Conservation (phyloP, 2,329 filamentous ascomycete genomes). For the Berkeleyomyces basicola region DNA sequence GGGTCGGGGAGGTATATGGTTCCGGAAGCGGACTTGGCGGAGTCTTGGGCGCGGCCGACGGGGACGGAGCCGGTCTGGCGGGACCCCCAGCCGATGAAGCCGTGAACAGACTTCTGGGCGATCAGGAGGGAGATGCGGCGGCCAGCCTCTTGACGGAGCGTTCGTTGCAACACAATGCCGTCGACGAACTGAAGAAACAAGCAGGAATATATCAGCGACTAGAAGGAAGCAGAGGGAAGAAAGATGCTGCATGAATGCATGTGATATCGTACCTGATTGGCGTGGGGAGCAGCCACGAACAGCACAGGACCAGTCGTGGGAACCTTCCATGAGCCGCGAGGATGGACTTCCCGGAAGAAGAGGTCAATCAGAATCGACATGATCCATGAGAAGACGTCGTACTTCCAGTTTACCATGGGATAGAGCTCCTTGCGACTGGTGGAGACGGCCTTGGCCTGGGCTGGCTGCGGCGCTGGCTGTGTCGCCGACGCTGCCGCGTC, state of each 20-base stretch:
- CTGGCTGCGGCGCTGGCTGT: not conserved
- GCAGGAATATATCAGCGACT: not conserved
- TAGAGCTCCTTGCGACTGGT: slow-evolving; percentile 36
- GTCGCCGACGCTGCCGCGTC: not conserved
- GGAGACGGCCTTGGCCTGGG: not conserved
- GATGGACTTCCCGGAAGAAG: slow-evolving; percentile 96
- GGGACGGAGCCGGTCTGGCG: slow-evolving; percentile 75
- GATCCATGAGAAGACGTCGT: slow-evolving; percentile 61
- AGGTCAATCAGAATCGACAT: slow-evolving; percentile 78
- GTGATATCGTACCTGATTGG: slow-evolving; percentile 56
- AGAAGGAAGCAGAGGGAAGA: not conserved
- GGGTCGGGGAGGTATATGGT: slow-evolving; percentile 81
- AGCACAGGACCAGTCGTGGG: slow-evolving; percentile 77
- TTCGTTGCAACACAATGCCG: slow-evolving; percentile 81
- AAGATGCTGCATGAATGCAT: not conserved
- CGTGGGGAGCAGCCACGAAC: slow-evolving; percentile 91
- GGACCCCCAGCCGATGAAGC: slow-evolving; percentile 81
- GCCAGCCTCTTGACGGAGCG: slow-evolving; percentile 69
- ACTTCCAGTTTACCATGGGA: slow-evolving; percentile 57
- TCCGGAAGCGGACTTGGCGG: slow-evolving; percentile 62
- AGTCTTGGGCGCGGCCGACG: slow-evolving; percentile 83
- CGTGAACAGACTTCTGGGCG: slow-evolving; percentile 85
- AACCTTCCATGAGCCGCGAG: slow-evolving; percentile 86
- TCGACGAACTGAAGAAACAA: slow-evolving; percentile 63
- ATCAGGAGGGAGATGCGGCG: slow-evolving; percentile 86